phyloP scores from a whole-genome alignment of 441 rosid species.

The Dalechampia spathulata region DNA sequence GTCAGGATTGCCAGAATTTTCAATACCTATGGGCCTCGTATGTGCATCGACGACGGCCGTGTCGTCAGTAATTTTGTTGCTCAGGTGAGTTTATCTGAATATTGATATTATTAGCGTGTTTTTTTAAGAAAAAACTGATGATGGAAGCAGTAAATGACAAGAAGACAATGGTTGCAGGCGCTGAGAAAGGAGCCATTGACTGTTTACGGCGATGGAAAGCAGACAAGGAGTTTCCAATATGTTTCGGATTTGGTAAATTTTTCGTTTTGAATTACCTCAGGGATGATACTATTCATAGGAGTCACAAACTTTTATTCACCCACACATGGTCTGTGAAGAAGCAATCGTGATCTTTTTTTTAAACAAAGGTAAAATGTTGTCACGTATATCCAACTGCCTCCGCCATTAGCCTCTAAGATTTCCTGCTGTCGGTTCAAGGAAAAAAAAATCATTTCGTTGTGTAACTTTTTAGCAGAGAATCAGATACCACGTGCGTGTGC shows the following conservation, averaged over 20 bases:
- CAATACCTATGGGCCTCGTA: constrained; percentile 88
- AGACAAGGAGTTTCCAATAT: constrained; percentile 94
- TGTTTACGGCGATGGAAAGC: constrained; percentile 94
- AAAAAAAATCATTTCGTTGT: no score
- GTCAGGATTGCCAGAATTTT: constrained; percentile 89
- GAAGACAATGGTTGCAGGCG: constrained; percentile 68
- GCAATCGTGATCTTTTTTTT: no score
- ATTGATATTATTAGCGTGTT: no score
- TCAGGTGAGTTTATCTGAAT: constrained; percentile 38
- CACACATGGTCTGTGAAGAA: no score
- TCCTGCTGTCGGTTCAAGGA: no score
- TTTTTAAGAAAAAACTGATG: not conserved
- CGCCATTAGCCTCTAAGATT: no score
- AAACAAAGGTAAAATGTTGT: no score
- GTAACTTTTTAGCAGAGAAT: no score
- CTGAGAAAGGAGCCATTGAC: constrained; percentile 90
- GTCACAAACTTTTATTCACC: no score
- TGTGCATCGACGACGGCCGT: constrained; percentile 94
- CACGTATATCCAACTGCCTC: not conserved
- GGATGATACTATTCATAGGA: not conserved
- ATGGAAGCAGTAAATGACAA: constrained; percentile 16
- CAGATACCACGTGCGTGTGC: constrained; percentile 6
- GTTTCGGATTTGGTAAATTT: constrained; percentile 80
- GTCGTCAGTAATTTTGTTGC: constrained; percentile 96
- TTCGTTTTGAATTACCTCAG: not conserved